Conservation (phyloP, 179 eudicot genomes). For the Beta macrorhiza region DNA sequence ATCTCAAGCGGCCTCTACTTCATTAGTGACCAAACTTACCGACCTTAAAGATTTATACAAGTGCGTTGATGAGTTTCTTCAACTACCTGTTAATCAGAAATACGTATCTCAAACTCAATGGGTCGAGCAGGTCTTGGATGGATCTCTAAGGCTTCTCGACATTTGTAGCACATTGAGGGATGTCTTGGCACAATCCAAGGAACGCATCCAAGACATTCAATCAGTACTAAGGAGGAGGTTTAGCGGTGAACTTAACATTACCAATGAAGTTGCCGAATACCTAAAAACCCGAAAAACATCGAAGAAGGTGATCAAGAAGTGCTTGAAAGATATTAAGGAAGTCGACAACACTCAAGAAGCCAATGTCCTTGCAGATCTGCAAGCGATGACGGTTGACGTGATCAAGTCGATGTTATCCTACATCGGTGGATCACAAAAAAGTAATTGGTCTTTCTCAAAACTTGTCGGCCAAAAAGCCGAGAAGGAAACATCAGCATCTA, state of each 20-base stretch:
- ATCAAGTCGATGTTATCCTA: conserved; percentile 22
- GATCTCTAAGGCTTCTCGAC: conserved; percentile 40
- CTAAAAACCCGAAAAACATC: conserved; percentile 21
- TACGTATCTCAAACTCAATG: conserved; percentile 18
- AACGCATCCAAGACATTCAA: conserved; percentile 25
- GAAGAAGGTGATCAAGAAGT: conserved; percentile 35
- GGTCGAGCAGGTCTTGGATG: conserved; percentile 30
- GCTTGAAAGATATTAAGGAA: conserved; percentile 25
- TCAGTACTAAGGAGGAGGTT: conserved; percentile 34
- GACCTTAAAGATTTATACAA: conserved; percentile 29
- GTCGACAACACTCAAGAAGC: conserved; percentile 6
- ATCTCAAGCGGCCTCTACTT: conserved; percentile 30
- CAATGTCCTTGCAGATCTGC: conserved; percentile 28
- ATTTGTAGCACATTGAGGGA: conserved; percentile 34
- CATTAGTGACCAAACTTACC: conserved; percentile 21
- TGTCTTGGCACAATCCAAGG: conserved; percentile 29
- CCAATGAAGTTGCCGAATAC: conserved; percentile 25
- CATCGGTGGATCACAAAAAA: conserved; percentile 23
- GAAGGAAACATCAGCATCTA: conserved; percentile 12
- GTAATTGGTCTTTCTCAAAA: conserved; percentile 22
- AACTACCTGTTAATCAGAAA: conserved; percentile 29
- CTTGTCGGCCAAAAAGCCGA: conserved; percentile 10
- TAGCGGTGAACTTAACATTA: conserved; percentile 27
- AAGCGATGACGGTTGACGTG: conserved; percentile 21
- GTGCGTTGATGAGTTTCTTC: conserved; percentile 31